Base-by-base conservation (phyloP, 2,329 filamentous ascomycete species). In the Claviceps quebecensis region DNA sequence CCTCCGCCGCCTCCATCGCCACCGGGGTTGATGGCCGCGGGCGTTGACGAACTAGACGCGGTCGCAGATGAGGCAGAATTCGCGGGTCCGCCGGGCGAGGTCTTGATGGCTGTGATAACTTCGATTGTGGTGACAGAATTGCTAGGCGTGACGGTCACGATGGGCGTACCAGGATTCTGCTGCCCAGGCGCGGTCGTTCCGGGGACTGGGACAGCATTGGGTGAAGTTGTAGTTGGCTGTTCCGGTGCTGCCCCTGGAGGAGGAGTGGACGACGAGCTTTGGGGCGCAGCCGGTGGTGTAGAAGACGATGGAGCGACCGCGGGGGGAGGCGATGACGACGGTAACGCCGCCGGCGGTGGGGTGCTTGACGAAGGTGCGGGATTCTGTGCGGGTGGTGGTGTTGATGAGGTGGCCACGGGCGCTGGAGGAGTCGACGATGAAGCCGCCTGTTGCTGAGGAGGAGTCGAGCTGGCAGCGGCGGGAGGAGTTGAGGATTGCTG, bases 1-100 rank as follows among this genome's bases (percentile, higher is more conserved):
- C 78, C 76, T 6, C 69, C 63, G 5, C 69, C 63, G n/a, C 63
- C 51, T 7, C 57, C 48, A 9, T 59, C 56, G 6, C 64, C 59
- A 0, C 60, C 58, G 55, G 59, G 51, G 49, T 60, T 57, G 53
- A 63, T 58, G 5, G 64, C 52, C 6, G 65, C 62, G 2, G 64
- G 55, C 13, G 65, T 60, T 9, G 60, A 54, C 7, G 59, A 57
- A 13, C 58, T 54, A 11, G 63, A 54, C 6, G 47, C 8, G n/a
- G 4, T 45, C 13, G 52, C 34, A 17, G 52, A 38, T 9, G 37
- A 14, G 13, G 41, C n/a, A 9, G 52, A 34, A 17, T 19, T 11
- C 0, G 60, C 45, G 5, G 63, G 53, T 19, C 49, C 23, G 5
- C 56, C 41, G 7, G 4, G 9, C 29, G 29, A 34, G 29, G 56